Base-by-base conservation (phyloP, 805 yeast species). In the Jamesozyma piceae region DNA sequence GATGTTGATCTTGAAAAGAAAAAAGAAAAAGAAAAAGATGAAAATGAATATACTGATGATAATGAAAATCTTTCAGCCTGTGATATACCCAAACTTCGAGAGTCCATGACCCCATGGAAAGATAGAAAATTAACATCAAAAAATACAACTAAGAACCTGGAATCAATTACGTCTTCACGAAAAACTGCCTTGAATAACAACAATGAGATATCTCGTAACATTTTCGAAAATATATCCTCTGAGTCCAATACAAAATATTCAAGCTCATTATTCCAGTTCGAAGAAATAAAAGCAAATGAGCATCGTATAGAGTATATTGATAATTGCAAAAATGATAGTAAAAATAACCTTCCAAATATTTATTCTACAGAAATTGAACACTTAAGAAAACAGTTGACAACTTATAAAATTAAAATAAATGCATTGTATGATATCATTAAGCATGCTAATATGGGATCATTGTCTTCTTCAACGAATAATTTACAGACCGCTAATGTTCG, bases 321-420 rank as follows among this genome's bases (percentile, higher is more conserved):
- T 11, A 24, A 24, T 11, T 24, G 6, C 11, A 29, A 29, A 29
- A 29, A n/a, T 27, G 20, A 20, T 9, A 28, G 4, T 9, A 22
- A 21, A 3, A 17, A 27, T 18, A 8, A 28, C 5, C 13, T 17
- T 28, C 13, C 10, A 17, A 19, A 17, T 18, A 19, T 3, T 2
- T 3, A 39, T 49, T 32, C 46, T 47, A 13, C 41, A 18, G 73
- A 68, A 44, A 48, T 67, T 24, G 68, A 66, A 41, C 57, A 58
- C n/a, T 46, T 74, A 37, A 57, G 66, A 39, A 57, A 58, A 37
- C 70, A 72, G 39, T 47, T 75, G 13, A 71, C 71, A 10, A 61
- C 63, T 11, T 63, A 71, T 30, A 70, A 67, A 44, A 57, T 63
- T 19, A 67, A 60, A 41, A 55, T 62, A 3, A 49, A 57, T 20